Percentiles rank a stretch among this genome's conserved stretches.
Evolutionary conservation across 768 basidiomycete genomes (phyloP).

Genomic region (Rickenella mellea): DNA sequence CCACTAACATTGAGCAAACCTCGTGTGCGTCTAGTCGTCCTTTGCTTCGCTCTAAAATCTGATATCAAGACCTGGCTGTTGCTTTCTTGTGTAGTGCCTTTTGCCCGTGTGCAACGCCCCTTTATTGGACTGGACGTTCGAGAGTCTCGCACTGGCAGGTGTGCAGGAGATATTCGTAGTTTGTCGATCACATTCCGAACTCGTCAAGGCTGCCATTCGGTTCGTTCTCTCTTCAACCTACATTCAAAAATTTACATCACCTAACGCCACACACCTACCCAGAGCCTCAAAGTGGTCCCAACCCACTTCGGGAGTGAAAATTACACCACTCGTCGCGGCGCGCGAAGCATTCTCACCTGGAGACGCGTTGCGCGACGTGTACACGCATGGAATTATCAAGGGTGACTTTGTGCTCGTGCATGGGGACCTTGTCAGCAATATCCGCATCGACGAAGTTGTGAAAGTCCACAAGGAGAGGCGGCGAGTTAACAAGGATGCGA

Average conservation of each 20-base stretch:
- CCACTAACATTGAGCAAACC: constrained; percentile 85
- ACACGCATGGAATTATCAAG: constrained; percentile 83
- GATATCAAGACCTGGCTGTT: constrained; percentile 6
- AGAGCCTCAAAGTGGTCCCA: constrained; percentile 84
- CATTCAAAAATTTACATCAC: neutral
- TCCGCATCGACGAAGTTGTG: constrained; percentile 84
- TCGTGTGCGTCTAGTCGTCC: constrained; percentile 45
- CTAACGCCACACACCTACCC: constrained; percentile 5
- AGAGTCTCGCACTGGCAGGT: constrained; percentile 87
- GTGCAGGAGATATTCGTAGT: constrained; percentile 96
- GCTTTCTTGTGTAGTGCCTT: constrained; percentile 51
- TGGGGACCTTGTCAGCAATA: constrained; percentile 89
- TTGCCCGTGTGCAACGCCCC: constrained; percentile 92
- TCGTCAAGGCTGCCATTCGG: constrained; percentile 80
- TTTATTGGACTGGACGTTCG: constrained; percentile 92
- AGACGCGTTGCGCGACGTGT: constrained; percentile 90
- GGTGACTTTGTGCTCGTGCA: constrained; percentile 86
- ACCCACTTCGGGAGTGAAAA: constrained; percentile 68
- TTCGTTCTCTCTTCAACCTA: constrained; percentile 26
- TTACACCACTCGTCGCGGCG: constrained; percentile 77
- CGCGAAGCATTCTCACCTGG: constrained; percentile 84
- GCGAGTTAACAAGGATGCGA: constrained; percentile 82
- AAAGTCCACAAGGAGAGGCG: constrained; percentile 81
- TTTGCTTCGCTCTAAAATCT: constrained; percentile 4
- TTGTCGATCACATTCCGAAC: constrained; percentile 82